phyloP scores from a whole-genome alignment of 352 stramenopile species.

The Pythium aristosporum region DNA sequence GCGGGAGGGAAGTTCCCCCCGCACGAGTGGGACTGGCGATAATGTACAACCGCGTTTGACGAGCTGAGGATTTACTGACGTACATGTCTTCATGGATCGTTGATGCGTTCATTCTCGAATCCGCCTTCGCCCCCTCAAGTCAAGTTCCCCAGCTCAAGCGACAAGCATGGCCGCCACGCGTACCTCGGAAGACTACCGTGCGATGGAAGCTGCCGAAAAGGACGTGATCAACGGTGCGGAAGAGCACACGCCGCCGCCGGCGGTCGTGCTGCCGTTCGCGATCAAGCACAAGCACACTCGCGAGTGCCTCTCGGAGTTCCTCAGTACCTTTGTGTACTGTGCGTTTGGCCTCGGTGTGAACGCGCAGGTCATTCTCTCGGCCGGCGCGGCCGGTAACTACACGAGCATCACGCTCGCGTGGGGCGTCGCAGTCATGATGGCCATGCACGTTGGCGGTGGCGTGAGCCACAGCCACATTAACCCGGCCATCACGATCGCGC shows the following conservation, averaged over 20 bases:
- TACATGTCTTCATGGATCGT: neutral
- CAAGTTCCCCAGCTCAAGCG: neutral
- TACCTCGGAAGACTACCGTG: neutral
- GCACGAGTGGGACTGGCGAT: neutral
- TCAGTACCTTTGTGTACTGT: conserved; percentile 37
- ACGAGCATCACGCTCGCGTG: conserved; percentile 39
- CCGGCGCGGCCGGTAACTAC: conserved; percentile 16
- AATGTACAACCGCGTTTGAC: too few relatives aligned
- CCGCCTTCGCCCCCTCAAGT: neutral
- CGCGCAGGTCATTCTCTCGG: conserved; percentile 32
- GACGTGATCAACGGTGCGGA: neutral
- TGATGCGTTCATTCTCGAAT: neutral
- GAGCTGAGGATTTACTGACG: neutral
- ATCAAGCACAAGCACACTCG: conserved; percentile 22
- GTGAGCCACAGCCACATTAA: conserved; percentile 44
- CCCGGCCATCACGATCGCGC: conserved; percentile 36
- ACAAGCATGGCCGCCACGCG: neutral
- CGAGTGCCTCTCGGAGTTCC: conserved; percentile 44
- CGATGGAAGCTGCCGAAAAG: conserved; percentile 1
- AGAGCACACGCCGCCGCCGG: neutral
- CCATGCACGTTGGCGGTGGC: conserved; percentile 33
- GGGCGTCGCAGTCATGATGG: conserved; percentile 44
- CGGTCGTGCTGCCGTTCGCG: neutral
- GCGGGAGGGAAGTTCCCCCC: neutral
- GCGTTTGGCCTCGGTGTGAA: conserved; percentile 34